Conservation (phyloP, 2,329 filamentous ascomycete species). For the Sporothrix euskadiensis region DNA sequence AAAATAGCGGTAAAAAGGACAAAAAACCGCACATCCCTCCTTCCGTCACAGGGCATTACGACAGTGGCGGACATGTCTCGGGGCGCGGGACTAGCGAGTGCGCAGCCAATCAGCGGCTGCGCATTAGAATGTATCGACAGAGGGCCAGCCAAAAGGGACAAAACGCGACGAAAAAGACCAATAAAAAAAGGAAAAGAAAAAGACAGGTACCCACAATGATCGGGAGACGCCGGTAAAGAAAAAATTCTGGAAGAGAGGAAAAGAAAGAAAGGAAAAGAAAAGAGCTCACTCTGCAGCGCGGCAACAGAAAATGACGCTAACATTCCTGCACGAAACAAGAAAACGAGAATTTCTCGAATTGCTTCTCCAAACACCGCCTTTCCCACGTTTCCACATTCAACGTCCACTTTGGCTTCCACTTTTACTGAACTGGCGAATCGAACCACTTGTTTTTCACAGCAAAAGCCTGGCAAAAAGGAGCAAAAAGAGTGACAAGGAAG, state of each 20-base stretch:
- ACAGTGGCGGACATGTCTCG: conserved; percentile 21
- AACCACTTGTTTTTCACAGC: conserved; percentile 25
- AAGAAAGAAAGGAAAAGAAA: background rate
- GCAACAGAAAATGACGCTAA: background rate
- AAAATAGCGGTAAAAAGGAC: background rate
- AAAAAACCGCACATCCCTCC: background rate
- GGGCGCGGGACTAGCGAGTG: conserved; percentile 10
- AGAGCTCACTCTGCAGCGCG: background rate
- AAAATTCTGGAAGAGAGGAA: background rate
- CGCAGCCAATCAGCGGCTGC: conserved; percentile 29
- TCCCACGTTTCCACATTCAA: background rate
- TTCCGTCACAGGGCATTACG: conserved; percentile 9
- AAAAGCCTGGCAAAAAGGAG: background rate
- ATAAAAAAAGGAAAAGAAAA: background rate
- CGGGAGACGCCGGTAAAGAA: conserved; percentile 32
- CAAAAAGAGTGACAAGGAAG: background rate
- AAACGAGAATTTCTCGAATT: conserved; percentile 8
- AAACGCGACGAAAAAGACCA: background rate
- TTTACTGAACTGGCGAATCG: conserved; percentile 30
- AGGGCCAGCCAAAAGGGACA: background rate
- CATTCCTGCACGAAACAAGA: background rate
- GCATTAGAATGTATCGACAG: conserved; percentile 28
- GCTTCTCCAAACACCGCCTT: background rate
- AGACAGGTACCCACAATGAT: conserved; percentile 24
- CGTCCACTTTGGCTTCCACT: background rate